These are phyloP conservation scores for Torulaspora gathmanii DNA, from an alignment of 805 yeast genomes.

Conservation along the genomic window DNA sequence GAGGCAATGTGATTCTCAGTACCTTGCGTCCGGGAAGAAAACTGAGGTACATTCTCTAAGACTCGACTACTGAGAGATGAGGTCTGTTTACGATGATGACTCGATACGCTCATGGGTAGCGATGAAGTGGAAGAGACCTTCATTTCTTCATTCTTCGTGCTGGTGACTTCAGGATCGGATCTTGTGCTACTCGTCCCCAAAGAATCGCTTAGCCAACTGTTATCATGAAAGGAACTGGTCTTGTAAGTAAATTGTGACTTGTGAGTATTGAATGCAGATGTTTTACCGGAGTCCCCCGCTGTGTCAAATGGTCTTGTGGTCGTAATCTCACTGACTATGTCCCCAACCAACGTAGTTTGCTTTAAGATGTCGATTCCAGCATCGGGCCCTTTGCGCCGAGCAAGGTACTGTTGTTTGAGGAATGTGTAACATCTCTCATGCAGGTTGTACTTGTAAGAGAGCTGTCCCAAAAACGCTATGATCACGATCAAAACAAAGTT, in stretches of 20 bases:
- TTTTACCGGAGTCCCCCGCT: slow-evolving; percentile 4
- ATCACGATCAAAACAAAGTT: slow-evolving; percentile 27
- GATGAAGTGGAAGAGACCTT: background rate
- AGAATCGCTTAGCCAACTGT: slow-evolving; percentile 1
- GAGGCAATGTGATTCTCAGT: no score
- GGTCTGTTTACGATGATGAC: no score
- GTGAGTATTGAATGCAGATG: slow-evolving; percentile 3
- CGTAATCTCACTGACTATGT: slow-evolving; percentile 14
- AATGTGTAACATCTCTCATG: slow-evolving; percentile 21
- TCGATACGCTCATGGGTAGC: no score
- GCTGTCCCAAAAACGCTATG: slow-evolving; percentile 25
- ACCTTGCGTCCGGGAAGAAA: no score
- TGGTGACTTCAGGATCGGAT: background rate
- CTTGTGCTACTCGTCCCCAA: background rate
- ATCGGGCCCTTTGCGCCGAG: slow-evolving; percentile 17
- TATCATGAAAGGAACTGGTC: background rate
- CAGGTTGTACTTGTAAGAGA: slow-evolving; percentile 24
- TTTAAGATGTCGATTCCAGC: slow-evolving; percentile 14
- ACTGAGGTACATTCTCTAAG: no score
- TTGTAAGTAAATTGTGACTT: background rate
- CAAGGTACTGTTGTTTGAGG: slow-evolving; percentile 17
- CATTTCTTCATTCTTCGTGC: background rate
- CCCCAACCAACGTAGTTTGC: slow-evolving; percentile 23
- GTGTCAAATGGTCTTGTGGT: slow-evolving; percentile 15
- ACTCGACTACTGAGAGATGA: no score